Evolutionary conservation across 805 yeast species (phyloP).

Genomic region (Candida endomychidarum): DNA sequence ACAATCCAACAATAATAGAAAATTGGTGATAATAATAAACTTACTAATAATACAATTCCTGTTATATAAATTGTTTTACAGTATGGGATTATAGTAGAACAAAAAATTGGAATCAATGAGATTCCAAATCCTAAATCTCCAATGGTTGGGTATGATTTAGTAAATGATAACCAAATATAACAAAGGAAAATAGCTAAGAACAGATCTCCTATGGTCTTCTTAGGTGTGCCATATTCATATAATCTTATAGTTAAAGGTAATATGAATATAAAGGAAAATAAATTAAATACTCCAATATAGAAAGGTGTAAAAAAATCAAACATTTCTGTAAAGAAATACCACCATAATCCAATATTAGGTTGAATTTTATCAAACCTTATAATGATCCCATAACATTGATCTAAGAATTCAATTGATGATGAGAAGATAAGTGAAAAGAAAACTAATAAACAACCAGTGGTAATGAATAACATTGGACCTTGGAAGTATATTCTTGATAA

Average conservation of each 20-base stretch:
- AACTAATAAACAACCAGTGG: slow-evolving; percentile 22
- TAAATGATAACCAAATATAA: slow-evolving; percentile 51
- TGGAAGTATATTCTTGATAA: slow-evolving; percentile 16
- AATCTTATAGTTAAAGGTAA: slow-evolving; percentile 77
- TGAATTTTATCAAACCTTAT: slow-evolving; percentile 66
- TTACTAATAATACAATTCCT: slow-evolving; percentile 48
- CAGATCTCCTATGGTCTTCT: slow-evolving; percentile 43
- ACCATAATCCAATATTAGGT: slow-evolving; percentile 96
- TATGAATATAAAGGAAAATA: slow-evolving; percentile 64
- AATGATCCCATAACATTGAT: slow-evolving; percentile 51
- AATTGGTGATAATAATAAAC: slow-evolving; percentile 74
- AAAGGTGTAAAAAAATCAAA: slow-evolving; percentile 85
- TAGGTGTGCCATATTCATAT: slow-evolving; percentile 22
- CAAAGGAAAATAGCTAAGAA: slow-evolving; percentile 51
- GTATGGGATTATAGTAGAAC: slow-evolving; percentile 46
- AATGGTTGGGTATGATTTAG: slow-evolving; percentile 83
- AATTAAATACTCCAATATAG: slow-evolving; percentile 79
- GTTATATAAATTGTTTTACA: slow-evolving; percentile 47
- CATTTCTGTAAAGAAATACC: slow-evolving; percentile 97
- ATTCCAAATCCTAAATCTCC: slow-evolving; percentile 63
- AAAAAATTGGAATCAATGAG: slow-evolving; percentile 41
- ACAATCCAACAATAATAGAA: slow-evolving; percentile 94
- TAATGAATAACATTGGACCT: slow-evolving; percentile 21
- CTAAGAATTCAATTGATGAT: slow-evolving; percentile 27
- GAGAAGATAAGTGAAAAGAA: slow-evolving; percentile 26